A percentile compares a stretch with the other conserved stretches of the same genome.
phyloP scores from a whole-genome alignment of 441 rosid genomes.

The Kokia cookei region DNA sequence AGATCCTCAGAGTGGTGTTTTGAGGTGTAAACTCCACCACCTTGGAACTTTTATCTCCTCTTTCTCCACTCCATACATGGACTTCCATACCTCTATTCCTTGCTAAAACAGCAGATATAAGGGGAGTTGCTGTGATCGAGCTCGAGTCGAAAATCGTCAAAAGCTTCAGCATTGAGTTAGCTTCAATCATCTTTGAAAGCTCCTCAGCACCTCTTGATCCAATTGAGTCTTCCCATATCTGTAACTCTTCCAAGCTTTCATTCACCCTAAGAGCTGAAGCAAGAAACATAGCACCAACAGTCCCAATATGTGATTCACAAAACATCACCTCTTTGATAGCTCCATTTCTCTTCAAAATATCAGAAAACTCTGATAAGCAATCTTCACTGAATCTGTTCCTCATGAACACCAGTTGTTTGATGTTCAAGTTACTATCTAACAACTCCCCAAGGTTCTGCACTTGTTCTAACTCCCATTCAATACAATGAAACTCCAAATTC shows the following conservation, averaged over 20 bases:
- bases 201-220: constrained; percentile 93
- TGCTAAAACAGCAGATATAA: constrained; percentile 80
- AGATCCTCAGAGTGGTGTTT: constrained; percentile 56
- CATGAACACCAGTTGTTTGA: constrained; percentile 59
- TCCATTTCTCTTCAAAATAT: constrained; percentile 44
- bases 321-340: constrained; percentile 61
- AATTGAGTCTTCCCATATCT: constrained; percentile 92
- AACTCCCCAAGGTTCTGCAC: constrained; percentile 47
- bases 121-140: constrained; percentile 61
- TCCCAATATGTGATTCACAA: constrained; percentile 51
- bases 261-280: constrained; percentile 65
- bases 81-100: constrained; percentile 81
- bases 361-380: constrained; percentile 55
- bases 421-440: constrained; percentile 45
- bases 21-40: constrained; percentile 78
- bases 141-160: constrained; percentile 73
- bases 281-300: constrained; percentile 54
- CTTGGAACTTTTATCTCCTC: constrained; percentile 55
- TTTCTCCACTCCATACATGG: constrained; percentile 75
- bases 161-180: constrained; percentile 63
- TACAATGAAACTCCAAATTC: constrained; percentile 61
- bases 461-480: constrained; percentile 57
- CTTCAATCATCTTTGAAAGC: constrained; percentile 90
- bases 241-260: constrained; percentile 75
- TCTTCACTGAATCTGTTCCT: constrained; percentile 47